Base-by-base conservation (phyloP, 352 stramenopile genomes). In the Halophytophthora polymorphica region DNA sequence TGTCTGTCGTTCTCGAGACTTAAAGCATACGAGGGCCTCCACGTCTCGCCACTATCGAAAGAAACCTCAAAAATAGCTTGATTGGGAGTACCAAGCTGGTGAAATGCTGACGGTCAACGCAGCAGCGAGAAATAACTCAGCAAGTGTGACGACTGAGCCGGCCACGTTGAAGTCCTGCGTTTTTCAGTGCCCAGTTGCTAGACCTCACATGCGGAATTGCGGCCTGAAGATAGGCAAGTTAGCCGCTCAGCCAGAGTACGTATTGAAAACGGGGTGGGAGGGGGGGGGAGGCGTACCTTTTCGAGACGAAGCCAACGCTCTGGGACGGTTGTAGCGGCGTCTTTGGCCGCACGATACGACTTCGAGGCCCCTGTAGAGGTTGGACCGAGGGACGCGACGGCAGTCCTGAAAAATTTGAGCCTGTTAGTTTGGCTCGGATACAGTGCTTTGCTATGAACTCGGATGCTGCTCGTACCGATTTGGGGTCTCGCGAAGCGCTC, bases 311-410 rank as follows among this genome's bases (percentile, higher is more conserved):
- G 38, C 73, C 65, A 35, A 65, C 66, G 40, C 78, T 64, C 41
- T 91, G 81, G 25, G 77, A 74, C 7, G 69, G 48, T 53, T 89
- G 77, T 3, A 87, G 25, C n/a, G 81, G 81, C 2, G 77, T 91
- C 51, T 89, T 91, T 14, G 77, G 81, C 40, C 77, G 72, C 47
- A 87, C 39, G 8, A 89, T 82, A 2, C 75, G 73, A 46, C 69
- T 73, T 56, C 76, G 71, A 42, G 63, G 45, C 8, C 45, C 61
- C 12, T 66, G 60, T 0, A 90, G 56, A 29, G 65, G 58, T 36
- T 86, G 77, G 23, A 83, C 45, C 1, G 60, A 39, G 23, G 70
- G 55, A 14, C 71, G 71, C 22, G 53, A 59, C 13, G 60, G 34
- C 6, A 37, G 56, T 53, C 53, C 60, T 71, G 29, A 19, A 35